Base-by-base conservation (phyloP, 2,329 filamentous ascomycete genomes). In the Elsinoe fawcettii region DNA sequence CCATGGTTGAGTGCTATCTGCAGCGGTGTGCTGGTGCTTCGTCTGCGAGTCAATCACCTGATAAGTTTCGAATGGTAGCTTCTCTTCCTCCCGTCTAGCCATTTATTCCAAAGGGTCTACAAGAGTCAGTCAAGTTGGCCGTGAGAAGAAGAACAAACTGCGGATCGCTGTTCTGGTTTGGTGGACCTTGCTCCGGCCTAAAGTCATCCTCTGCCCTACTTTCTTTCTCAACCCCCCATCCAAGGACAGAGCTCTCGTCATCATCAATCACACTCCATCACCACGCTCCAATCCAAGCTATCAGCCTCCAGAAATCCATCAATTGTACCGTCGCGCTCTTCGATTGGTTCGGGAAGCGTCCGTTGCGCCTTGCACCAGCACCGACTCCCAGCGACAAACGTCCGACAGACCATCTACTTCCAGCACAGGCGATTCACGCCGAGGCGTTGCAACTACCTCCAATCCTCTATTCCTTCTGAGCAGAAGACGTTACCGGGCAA, bases 361-460 rank as follows among this genome's bases (percentile, higher is more conserved):
- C 49, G 49, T 53, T 53, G 49, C 49, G 32, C 49, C 49, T 25
- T 37, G 49, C 49, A 53, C 49, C 49, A 53, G 49, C 49, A 37
- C 32, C 49, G 49, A 53, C 49, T 22, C 7, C 34, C 49, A 53
- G 49, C 49, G 49, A 39, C 30, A 53, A 53, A 53, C 49, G 49
- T 53, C 44, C 34, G 34, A 37, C 34, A 37, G 9, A 37, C n/a
- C 34, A 37, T 14, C 41, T 18, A 46, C 41, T 46, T 34, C 49
- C 49, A 53, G 49, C 49, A 53, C 32, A 51, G 49, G 30, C 41
- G 41, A 46, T 23, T 46, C 41, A 46, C 41, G 41, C 41, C 41
- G 41, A 39, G 49, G 49, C 49, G 49, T 53, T 53, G 18, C n/a
- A 16, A 53, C 49, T 53, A 53, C 49, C 32, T 53, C 30, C 49